Evolutionary conservation across 495 filamentous ascomycete species (phyloP).

Genomic region (Chaetomium fimeti): DNA sequence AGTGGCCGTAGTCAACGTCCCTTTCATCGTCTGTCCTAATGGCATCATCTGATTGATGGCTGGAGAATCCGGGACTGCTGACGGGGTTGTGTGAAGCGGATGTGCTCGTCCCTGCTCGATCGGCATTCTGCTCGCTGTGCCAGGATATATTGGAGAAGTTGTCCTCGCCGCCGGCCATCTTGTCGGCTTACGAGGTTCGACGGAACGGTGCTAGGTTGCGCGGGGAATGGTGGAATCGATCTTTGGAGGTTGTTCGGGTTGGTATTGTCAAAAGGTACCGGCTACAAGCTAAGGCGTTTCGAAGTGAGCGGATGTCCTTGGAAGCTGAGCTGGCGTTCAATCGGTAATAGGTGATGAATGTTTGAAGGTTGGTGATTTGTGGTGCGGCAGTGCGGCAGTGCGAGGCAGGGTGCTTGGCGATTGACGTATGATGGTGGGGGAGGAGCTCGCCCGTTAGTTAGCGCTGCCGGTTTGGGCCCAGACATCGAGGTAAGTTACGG

Average conservation of each 20-base stretch:
- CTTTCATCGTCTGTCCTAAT: slow-evolving; percentile 30
- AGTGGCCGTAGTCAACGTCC: slow-evolving; percentile 58
- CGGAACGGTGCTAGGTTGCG: neutral
- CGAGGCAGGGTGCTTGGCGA: slow-evolving; percentile 1
- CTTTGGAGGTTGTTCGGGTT: neutral
- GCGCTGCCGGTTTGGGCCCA: no score
- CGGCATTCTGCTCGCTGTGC: slow-evolving; percentile 41
- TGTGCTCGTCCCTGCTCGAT: slow-evolving; percentile 21
- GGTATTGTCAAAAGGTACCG: neutral
- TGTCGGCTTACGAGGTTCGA: slow-evolving; percentile 13
- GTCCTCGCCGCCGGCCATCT: slow-evolving; percentile 51
- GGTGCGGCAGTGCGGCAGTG: neutral
- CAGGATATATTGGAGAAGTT: slow-evolving; percentile 54
- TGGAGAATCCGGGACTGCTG: slow-evolving; percentile 26
- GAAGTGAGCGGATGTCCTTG: neutral
- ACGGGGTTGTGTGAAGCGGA: slow-evolving; percentile 23
- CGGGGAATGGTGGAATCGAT: neutral
- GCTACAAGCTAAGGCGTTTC: neutral
- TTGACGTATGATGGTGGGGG: slow-evolving; percentile 16
- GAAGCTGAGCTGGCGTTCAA: neutral
- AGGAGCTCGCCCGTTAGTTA: neutral
- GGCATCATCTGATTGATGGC: slow-evolving; percentile 28
- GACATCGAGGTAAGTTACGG: no score
- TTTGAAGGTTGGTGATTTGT: neutral
- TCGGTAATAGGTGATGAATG: neutral